Evolutionary conservation across 257 asterid species (phyloP).

Genomic region (Solanum etuberosum): DNA sequence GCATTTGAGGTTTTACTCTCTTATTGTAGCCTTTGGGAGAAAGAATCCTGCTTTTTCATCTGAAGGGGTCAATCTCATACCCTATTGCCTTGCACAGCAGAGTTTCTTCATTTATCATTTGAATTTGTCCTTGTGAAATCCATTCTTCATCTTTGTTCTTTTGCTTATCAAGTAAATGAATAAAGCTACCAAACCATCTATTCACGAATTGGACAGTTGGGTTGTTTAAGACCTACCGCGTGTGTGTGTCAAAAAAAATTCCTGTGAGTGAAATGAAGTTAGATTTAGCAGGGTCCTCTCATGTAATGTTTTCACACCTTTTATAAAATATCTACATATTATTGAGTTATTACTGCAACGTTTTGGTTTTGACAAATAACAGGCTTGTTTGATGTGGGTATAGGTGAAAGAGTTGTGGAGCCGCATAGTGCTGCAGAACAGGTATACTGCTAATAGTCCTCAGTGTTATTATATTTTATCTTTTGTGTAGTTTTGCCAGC

Average conservation of each 20-base stretch:
- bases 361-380: slow-evolving; percentile 5
- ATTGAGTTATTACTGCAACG: not conserved
- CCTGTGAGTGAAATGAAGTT: not conserved
- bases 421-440: slow-evolving; percentile 65
- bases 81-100: not conserved
- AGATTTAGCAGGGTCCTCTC: not conserved
- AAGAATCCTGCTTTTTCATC: not conserved
- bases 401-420: slow-evolving; percentile 74
- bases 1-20: not conserved
- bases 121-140: not conserved
- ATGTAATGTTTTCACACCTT: not conserved
- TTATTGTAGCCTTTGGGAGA: not conserved
- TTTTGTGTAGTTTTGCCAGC: slow-evolving; percentile 10
- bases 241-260: not conserved
- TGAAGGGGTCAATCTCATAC: not conserved
- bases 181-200: not conserved
- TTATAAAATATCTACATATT: not conserved
- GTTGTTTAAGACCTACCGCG: not conserved
- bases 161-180: not conserved
- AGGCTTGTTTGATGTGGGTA: slow-evolving; percentile 17
- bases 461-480: not conserved
- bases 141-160: not conserved
- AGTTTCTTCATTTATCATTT: not conserved
- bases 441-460: slow-evolving; percentile 26
- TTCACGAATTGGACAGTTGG: not conserved